phyloP scores from a whole-genome alignment of 192 early-diverging fungal species.

The Chytriomyces sp. region DNA sequence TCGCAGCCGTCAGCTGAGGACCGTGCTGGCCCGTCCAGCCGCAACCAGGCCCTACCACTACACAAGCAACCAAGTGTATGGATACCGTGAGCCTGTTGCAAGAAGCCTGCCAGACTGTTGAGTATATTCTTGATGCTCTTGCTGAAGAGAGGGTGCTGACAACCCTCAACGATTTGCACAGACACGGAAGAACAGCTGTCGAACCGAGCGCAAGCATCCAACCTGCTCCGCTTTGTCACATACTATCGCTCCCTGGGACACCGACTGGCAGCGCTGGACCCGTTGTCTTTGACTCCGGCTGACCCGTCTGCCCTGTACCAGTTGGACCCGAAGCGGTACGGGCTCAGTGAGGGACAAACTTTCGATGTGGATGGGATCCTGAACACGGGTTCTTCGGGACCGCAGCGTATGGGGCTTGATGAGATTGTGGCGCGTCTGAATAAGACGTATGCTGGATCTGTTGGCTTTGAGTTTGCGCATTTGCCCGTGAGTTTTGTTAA shows the following conservation, averaged over 20 bases:
- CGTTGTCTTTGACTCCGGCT: constrained; percentile 71
- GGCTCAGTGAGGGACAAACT: constrained; percentile 61
- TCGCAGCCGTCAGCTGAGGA: too few relatives aligned
- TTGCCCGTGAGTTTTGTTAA: constrained; percentile 72
- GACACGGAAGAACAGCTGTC: constrained; percentile 76
- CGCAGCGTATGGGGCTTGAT: constrained; percentile 65
- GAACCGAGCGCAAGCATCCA: constrained; percentile 84
- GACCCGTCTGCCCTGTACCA: constrained; percentile 59
- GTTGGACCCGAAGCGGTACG: constrained; percentile 85
- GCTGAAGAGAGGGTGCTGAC: background rate
- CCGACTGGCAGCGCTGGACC: constrained; percentile 83
- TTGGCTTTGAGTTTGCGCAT: constrained; percentile 96
- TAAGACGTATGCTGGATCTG: constrained; percentile 69
- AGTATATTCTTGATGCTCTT: constrained; percentile 22
- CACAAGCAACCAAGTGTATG: constrained; percentile 79
- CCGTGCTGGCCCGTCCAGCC: too few relatives aligned
- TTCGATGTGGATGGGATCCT: constrained; percentile 81
- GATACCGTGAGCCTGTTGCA: constrained; percentile 80
- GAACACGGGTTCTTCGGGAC: constrained; percentile 50
- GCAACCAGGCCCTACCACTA: constrained; percentile 59
- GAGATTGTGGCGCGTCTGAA: constrained; percentile 76
- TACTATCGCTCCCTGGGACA: constrained; percentile 79
- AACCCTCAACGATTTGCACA: constrained; percentile 32
- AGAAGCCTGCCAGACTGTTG: constrained; percentile 77
- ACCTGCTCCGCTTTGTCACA: constrained; percentile 82